A percentile compares a stretch with the other conserved stretches of the same genome.
Evolutionary conservation across 805 yeast species (phyloP).

Genomic region (Hemisphaericaspora nanyangensis): DNA sequence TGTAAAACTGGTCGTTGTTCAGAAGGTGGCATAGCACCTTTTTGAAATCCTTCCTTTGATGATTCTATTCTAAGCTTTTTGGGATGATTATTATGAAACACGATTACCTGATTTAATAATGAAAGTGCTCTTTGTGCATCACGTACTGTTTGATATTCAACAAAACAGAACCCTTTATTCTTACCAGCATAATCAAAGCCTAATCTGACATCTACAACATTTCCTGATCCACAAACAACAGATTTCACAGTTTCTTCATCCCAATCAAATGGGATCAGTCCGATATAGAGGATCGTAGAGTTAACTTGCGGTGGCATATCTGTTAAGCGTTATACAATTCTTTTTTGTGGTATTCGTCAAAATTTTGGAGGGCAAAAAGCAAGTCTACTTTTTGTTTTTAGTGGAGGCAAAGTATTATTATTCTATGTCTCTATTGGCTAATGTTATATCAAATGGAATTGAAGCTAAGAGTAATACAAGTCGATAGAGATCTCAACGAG

Average conservation of each 20-base stretch:
- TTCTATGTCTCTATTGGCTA: background rate
- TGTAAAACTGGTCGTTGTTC: conserved; percentile 41
- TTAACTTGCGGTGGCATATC: conserved; percentile 6
- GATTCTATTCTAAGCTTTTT: conserved; percentile 54
- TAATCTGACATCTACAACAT: conserved; percentile 62
- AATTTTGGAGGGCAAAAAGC: too few species aligned
- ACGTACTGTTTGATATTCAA: conserved; percentile 50
- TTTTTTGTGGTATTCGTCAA: too few species aligned
- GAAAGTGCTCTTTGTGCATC: conserved; percentile 51
- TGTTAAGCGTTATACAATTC: too few species aligned
- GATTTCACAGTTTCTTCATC: conserved; percentile 56
- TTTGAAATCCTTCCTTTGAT: conserved; percentile 54
- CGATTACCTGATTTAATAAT: conserved; percentile 40
- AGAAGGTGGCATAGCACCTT: conserved; percentile 27
- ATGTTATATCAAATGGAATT: too few species aligned
- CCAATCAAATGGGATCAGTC: conserved; percentile 72
- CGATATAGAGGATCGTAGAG: conserved; percentile 52
- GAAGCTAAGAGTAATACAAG: background rate
- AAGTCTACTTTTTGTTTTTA: background rate
- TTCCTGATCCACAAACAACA: conserved; percentile 70
- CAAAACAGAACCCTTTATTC: conserved; percentile 65
- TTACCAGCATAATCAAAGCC: conserved; percentile 56
- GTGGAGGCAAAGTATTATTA: background rate
- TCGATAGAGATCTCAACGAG: background rate
- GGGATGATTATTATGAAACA: conserved; percentile 26